Conservation (phyloP, 2,329 filamentous ascomycete genomes). For the Cladosporium colombiae region DNA sequence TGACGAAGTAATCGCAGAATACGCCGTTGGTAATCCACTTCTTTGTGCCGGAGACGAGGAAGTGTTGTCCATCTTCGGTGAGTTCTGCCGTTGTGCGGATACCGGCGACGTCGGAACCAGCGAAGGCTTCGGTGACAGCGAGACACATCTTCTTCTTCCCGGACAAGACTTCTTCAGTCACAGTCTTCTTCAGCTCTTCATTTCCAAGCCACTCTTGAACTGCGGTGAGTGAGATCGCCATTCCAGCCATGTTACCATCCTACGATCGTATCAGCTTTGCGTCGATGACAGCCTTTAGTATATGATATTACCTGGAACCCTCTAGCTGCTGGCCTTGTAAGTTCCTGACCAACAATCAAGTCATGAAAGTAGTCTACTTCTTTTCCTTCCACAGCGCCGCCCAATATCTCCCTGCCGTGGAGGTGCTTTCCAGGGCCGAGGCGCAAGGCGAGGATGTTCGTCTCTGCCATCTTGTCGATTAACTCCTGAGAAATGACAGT, state of each 20-base stretch:
- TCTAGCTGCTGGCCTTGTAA: slow-evolving; percentile 69
- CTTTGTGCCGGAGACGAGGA: slow-evolving; percentile 71
- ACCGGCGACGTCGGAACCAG: slow-evolving; percentile 78
- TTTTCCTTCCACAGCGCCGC: slow-evolving; percentile 70
- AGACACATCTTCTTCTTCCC: slow-evolving; percentile 87
- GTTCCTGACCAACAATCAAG: slow-evolving; percentile 72
- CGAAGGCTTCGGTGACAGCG: slow-evolving; percentile 86
- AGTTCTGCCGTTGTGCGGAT: slow-evolving; percentile 77
- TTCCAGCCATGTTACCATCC: slow-evolving; percentile 83
- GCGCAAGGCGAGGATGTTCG: slow-evolving; percentile 76
- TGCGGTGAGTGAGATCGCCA: slow-evolving; percentile 79
- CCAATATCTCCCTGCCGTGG: slow-evolving; percentile 67
- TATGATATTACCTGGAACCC: slow-evolving; percentile 70
- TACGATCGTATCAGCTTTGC: slow-evolving; percentile 43
- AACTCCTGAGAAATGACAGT: slow-evolving; percentile 68
- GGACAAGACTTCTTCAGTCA: slow-evolving; percentile 71
- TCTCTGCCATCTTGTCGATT: slow-evolving; percentile 75
- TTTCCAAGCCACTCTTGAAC: slow-evolving; percentile 77
- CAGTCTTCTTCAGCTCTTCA: slow-evolving; percentile 62
- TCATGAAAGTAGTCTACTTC: slow-evolving; percentile 90
- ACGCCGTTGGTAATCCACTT: slow-evolving; percentile 86
- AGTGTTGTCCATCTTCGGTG: slow-evolving; percentile 72
- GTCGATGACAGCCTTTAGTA: not conserved
- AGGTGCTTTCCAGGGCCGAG: slow-evolving; percentile 81
- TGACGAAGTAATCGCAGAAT: slow-evolving; percentile 81